Percentiles rank a stretch among this genome's conserved stretches.
phyloP scores from a whole-genome alignment of 257 asterid species.

The Solanum phureja region DNA sequence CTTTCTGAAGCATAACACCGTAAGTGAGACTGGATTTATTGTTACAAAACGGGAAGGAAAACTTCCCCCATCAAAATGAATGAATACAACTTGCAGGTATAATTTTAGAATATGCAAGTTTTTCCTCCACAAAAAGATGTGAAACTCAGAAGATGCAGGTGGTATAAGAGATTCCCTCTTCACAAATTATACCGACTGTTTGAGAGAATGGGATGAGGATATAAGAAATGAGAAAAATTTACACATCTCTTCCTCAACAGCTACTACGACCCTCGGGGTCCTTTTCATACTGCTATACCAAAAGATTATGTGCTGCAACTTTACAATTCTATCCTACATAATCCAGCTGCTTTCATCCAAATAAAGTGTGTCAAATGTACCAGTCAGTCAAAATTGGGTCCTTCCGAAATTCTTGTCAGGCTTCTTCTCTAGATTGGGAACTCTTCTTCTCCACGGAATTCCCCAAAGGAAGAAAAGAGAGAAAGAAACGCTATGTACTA shows the following conservation, averaged over 20 bases:
- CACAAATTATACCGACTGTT: neutral
- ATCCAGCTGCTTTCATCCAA: neutral
- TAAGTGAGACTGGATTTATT: neutral
- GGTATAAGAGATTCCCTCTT: neutral
- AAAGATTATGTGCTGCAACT: neutral
- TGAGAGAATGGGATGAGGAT: neutral
- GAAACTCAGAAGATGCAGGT: neutral
- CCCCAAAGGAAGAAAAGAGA: neutral
- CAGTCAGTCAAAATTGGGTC: conserved; percentile 1
- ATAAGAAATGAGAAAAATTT: neutral
- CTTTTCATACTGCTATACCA: neutral
- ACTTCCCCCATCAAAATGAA: neutral
- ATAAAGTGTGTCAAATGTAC: neutral
- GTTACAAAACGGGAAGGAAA: neutral
- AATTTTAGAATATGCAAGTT: neutral
- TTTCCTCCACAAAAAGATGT: neutral
- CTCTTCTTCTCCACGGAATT: conserved; percentile 13
- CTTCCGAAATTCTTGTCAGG: neutral
- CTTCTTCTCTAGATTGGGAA: neutral
- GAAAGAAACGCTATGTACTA: conserved; percentile 8
- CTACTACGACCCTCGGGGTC: neutral
- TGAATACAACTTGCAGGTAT: neutral
- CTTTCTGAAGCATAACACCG: neutral
- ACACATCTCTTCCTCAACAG: neutral
- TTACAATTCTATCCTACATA: neutral